phyloP scores from a whole-genome alignment of 2,329 filamentous ascomycete genomes.

The Epichloe sylvatica region DNA sequence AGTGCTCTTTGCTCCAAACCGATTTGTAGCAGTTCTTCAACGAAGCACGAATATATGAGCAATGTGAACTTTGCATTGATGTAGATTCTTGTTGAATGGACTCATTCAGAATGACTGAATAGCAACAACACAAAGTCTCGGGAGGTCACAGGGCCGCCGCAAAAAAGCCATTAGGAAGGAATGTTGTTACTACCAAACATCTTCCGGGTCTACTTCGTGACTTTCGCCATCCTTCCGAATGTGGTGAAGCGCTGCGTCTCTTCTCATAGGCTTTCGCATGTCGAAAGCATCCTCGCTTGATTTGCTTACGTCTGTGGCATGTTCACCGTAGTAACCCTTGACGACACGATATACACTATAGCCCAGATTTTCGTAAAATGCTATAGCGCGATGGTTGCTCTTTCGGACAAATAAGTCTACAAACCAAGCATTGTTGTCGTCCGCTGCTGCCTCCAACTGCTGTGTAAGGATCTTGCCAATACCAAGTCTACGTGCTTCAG shows the following conservation, averaged over 20 bases:
- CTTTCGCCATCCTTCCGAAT: constrained; percentile 69
- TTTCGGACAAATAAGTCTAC: constrained; percentile 87
- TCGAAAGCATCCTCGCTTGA: constrained; percentile 80
- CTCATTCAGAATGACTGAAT: neutral
- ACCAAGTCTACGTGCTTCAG: constrained; percentile 69
- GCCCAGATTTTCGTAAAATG: constrained; percentile 80
- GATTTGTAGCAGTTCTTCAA: no score
- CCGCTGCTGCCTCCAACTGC: constrained; percentile 67
- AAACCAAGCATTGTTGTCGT: constrained; percentile 80
- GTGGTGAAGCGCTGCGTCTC: constrained; percentile 64
- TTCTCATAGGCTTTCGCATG: constrained; percentile 83
- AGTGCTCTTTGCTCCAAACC: no score
- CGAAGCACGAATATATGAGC: no score
- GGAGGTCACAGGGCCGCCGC: neutral
- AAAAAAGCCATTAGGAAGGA: neutral
- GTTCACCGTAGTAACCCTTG: constrained; percentile 84
- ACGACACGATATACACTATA: constrained; percentile 85
- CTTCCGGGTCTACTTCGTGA: constrained; percentile 62
- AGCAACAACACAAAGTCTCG: neutral
- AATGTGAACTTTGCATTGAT: no score
- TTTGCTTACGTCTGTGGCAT: constrained; percentile 49
- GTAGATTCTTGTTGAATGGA: neutral
- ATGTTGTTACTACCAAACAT: constrained; percentile 54
- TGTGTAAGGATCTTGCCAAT: constrained; percentile 74
- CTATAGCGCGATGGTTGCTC: constrained; percentile 76